Base-by-base conservation (phyloP, 306 rosid genomes). In the Vigna radiata region DNA sequence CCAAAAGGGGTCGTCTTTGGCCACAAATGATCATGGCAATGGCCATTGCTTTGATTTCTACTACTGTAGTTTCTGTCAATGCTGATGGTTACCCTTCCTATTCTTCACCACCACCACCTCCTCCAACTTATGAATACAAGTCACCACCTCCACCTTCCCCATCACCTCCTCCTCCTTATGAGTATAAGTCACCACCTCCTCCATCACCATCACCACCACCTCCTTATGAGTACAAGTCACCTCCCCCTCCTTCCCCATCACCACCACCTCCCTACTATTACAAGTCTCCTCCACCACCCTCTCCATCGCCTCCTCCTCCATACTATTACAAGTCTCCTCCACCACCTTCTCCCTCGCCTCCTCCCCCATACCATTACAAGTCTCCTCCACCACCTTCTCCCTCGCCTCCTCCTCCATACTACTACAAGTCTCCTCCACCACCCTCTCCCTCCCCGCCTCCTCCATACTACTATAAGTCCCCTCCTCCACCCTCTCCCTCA, bases 31-130 rank as follows among this genome's bases (percentile, higher is more conserved):
- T 88, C 59, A 18, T 88, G 71, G 88, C 94, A 48, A 81, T 94
- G 39, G 89, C 93, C 77, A 23, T 87, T 18, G 49, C 90, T 10
- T 60, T 89, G 5, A 73, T 94, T 67, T 86, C 94, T 2, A 82
- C 82, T 66, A 86, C 87, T 76, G 88, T 89, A 70, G 91, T 15
- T 19, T 86, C 88, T 4, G 95, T 89, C 53, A 66, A 87, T 60
- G 98, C 91, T 25, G 88, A 91, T 68, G 91, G 84, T 55, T 91
- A 94, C 65, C 64, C 87, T 7, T 94, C 91, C 77, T 76, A 49
- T n/a, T 91, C 98, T 46, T 90, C 97, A 0, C 95, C 97, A 7
- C 93, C 96, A 0, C 52, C 17, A 11, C 33, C 33, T 29, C 33
- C 33, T 3, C 33, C 5, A 3, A 3, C 33, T 29, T 29, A 31